Evolutionary conservation across 2,329 filamentous ascomycete species (phyloP), one percentile per base, ranked within the genome.

Genomic region (Aulographum hederae): DNA sequence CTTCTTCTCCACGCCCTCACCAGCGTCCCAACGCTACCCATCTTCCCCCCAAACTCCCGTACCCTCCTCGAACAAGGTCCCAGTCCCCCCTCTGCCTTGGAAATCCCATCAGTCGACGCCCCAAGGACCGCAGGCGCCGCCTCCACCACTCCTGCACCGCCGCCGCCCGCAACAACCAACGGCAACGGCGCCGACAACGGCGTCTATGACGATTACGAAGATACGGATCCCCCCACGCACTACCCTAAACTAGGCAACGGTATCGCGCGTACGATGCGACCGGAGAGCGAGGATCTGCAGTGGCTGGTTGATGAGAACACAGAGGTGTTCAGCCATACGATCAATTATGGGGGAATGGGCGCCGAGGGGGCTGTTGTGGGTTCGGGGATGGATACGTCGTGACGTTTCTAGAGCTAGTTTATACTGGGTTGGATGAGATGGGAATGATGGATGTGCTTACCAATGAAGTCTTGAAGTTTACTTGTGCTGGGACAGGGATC

Each of bases 161-260:
- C n/a, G n/a, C n/a, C n/a, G n/a, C n/a, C n/a, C n/a, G n/a, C n/a
- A n/a, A n/a, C n/a, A n/a, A n/a, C n/a, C n/a, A n/a, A n/a, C n/a
- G n/a, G n/a, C n/a, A n/a, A n/a, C n/a, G n/a, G n/a, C n/a, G n/a
- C n/a, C n/a, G 48, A 53, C 26, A 50, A 50, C 8, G 53, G 56
- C 28, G 60, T 60, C 28, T 51, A 56, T n/a, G 62, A 65, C 37
- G 62, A 69, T 29, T 64, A 66, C 28, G 69, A 72, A 42, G 57
- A 58, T 37, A 54, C 53, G 2, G 57, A 61, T 36, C 60, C 61
- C 16, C 60, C 61, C 4, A 62, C 67, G 18, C 60, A 72, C 27
- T 77, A 77, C 40, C 72, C 72, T 0, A 65, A 64, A 38, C 57
- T 72, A 5, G 73, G 73, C 2, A 62, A 72, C 33, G 73, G 73